These are phyloP conservation scores for Stephanocyclus meneghinianus DNA, from an alignment of 352 stramenopile genomes.

Conservation along the genomic window DNA sequence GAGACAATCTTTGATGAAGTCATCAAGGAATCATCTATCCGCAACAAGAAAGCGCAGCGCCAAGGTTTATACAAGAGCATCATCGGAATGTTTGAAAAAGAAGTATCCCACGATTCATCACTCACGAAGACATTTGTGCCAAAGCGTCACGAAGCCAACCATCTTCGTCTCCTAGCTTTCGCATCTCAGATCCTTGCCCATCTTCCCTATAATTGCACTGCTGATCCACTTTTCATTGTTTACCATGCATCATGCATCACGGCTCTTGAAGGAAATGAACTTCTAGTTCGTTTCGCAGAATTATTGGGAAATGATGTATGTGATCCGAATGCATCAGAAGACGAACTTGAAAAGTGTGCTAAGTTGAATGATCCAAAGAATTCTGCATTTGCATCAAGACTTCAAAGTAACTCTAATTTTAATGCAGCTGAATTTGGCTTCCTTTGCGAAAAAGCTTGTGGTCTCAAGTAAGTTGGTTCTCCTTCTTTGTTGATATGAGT, in stretches of 20 bases:
- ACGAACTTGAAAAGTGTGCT: slow-evolving; percentile 62
- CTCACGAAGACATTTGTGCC: not conserved
- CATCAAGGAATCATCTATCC: slow-evolving; percentile 66
- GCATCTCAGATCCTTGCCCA: slow-evolving; percentile 80
- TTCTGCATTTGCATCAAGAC: slow-evolving; percentile 30
- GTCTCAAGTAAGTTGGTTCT: slow-evolving; percentile 14
- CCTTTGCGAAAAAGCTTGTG: slow-evolving; percentile 61
- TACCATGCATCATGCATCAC: slow-evolving; percentile 74
- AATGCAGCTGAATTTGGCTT: slow-evolving; percentile 54
- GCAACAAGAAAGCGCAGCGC: slow-evolving; percentile 67
- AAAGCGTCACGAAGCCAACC: slow-evolving; percentile 34
- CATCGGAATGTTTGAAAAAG: slow-evolving; percentile 75
- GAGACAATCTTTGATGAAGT: slow-evolving; percentile 60
- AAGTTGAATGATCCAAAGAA: slow-evolving; percentile 43
- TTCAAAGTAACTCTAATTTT: slow-evolving; percentile 4
- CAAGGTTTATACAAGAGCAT: slow-evolving; percentile 76
- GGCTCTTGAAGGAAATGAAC: slow-evolving; percentile 68
- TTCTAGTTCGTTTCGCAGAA: slow-evolving; percentile 41
- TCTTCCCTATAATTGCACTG: slow-evolving; percentile 78
- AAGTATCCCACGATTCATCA: slow-evolving; percentile 15
- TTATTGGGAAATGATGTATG: slow-evolving; percentile 46
- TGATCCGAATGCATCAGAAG: slow-evolving; percentile 59
- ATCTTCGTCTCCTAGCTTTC: slow-evolving; percentile 75
- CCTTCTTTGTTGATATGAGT: slow-evolving; percentile 1
- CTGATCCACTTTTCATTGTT: slow-evolving; percentile 83